phyloP scores from a whole-genome alignment of 371 early-diverging fungal genomes.

The Globomyces sp. region DNA sequence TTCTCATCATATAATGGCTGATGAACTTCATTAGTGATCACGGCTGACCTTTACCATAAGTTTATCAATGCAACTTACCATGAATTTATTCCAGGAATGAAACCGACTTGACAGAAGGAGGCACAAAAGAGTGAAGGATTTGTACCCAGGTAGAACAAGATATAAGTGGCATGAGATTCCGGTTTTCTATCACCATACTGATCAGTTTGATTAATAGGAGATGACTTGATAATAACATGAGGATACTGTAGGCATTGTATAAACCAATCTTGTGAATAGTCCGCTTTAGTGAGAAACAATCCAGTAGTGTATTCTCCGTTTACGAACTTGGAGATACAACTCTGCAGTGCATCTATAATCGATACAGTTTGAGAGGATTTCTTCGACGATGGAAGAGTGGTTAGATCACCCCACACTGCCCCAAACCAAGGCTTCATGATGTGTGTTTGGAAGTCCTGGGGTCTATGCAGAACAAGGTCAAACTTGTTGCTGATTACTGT shows the following conservation, averaged over 20 bases:
- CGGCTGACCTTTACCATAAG: conserved; percentile 4
- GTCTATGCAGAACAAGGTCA: conserved; percentile 40
- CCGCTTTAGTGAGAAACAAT: conserved; percentile 43
- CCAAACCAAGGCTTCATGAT: conserved; percentile 40
- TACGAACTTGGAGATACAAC: conserved; percentile 20
- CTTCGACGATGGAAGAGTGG: conserved; percentile 41
- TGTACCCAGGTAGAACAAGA: conserved; percentile 12
- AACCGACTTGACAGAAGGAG: conserved; percentile 40
- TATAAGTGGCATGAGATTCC: neutral
- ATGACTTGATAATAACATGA: conserved; percentile 43
- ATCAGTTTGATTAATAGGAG: conserved; percentile 15
- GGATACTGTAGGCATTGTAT: conserved; percentile 48
- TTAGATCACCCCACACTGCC: conserved; percentile 42
- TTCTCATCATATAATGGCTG: neutral
- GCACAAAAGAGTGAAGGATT: conserved; percentile 42
- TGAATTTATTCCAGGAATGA: conserved; percentile 47
- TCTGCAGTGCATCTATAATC: conserved; percentile 17
- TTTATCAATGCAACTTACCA: conserved; percentile 29
- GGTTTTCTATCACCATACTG: conserved; percentile 11
- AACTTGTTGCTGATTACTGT: conserved; percentile 35
- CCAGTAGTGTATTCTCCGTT: conserved; percentile 46
- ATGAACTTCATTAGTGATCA: neutral
- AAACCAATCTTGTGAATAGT: conserved; percentile 54
- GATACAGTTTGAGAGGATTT: conserved; percentile 2
- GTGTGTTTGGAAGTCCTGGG: conserved; percentile 32